Evolutionary conservation across 140 eudicot species (phyloP).

Genomic region (Erigeron philadelphicus): DNA sequence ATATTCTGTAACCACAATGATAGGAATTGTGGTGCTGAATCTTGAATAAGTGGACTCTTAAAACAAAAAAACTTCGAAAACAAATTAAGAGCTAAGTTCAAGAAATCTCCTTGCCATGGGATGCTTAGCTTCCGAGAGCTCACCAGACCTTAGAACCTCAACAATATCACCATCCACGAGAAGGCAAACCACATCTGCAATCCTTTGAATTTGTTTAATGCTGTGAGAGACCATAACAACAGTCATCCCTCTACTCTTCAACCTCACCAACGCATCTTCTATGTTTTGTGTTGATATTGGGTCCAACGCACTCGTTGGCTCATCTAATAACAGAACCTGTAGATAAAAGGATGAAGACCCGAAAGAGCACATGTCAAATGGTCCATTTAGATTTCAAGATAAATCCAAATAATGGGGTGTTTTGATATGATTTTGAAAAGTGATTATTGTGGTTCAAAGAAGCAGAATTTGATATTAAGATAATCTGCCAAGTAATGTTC

Average conservation of each 20-base stretch:
- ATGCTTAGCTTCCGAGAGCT: slow-evolving; percentile 70
- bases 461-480: too few species aligned
- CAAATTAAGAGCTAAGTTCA: slow-evolving; percentile 53
- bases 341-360: too few species aligned
- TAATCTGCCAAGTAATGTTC: too few species aligned
- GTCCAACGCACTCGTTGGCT: slow-evolving; percentile 97
- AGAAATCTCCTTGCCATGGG: slow-evolving; percentile 87
- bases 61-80: neutral
- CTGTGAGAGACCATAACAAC: slow-evolving; percentile 80
- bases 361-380: neutral
- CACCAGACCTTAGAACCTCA: slow-evolving; percentile 56
- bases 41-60: neutral
- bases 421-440: neutral
- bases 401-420: neutral
- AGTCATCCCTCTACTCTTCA: slow-evolving; percentile 60
- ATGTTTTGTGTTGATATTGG: slow-evolving; percentile 93
- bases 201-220: slow-evolving; percentile 88
- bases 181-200: slow-evolving; percentile 85
- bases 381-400: too few species aligned
- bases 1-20: neutral
- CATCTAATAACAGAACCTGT: slow-evolving; percentile 83
- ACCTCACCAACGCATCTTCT: slow-evolving; percentile 70
- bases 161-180: slow-evolving; percentile 82
- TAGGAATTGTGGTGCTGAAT: neutral
- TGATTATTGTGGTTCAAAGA: too few species aligned